A percentile compares a stretch with the other conserved stretches of the same genome.
Evolutionary conservation across 331 rosid genomes (phyloP).

Genomic region (Dryas integrifolia): DNA sequence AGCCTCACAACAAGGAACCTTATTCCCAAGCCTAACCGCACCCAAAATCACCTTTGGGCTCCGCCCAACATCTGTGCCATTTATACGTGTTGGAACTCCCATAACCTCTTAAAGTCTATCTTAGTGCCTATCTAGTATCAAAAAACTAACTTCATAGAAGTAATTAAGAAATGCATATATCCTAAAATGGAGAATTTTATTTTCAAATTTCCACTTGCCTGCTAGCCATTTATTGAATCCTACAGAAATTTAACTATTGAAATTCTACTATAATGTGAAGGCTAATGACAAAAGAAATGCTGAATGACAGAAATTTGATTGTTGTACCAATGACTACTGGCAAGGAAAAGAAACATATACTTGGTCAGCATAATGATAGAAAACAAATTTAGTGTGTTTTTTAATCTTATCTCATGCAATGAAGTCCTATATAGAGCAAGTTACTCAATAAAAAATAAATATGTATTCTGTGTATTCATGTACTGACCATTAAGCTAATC

Average conservation of each 20-base stretch:
- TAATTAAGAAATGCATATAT: too few relatives aligned
- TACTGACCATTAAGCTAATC: conserved; percentile 12
- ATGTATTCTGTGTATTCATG: not conserved
- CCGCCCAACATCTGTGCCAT: not conserved
- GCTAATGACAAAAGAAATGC: too few relatives aligned
- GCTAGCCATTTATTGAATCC: too few relatives aligned
- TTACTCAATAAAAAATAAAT: not conserved
- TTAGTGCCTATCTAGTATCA: too few relatives aligned
- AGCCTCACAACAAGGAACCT: not conserved
- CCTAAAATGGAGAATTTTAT: too few relatives aligned
- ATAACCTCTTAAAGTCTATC: not conserved
- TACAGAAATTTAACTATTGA: too few relatives aligned
- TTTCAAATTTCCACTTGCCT: too few relatives aligned
- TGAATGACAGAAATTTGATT: too few relatives aligned
- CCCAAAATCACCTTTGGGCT: not conserved
- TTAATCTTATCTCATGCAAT: not conserved
- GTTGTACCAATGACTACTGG: not conserved
- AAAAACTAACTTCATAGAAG: too few relatives aligned
- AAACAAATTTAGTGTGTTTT: not conserved
- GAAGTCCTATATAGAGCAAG: not conserved
- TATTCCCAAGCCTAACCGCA: not conserved
- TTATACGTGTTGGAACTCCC: not conserved
- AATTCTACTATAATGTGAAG: too few relatives aligned
- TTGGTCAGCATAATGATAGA: not conserved
- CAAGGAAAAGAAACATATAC: not conserved